Base-by-base conservation (phyloP, 225 moss, liverwort and hornwort species). In the Asterella californica region DNA sequence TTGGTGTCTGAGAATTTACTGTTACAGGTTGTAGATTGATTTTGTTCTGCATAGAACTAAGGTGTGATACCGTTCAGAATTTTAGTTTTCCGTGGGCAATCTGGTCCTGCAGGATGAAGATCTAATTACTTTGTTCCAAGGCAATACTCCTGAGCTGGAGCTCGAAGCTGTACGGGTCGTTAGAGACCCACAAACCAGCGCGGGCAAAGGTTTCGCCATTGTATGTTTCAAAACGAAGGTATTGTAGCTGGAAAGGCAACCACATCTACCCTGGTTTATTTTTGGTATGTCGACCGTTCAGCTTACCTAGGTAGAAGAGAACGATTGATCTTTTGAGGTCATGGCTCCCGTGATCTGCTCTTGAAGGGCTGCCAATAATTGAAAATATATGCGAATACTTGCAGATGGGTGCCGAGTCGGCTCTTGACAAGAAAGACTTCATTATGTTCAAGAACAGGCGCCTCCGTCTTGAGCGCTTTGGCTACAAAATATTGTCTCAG, bases 181-280 rank as follows among this genome's bases (percentile, higher is more conserved):
- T 70, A 93, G 95, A 84, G 99, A 99, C 73, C 88, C 93, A 15
- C 87, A 90, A 83, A 99, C 99, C 38, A 95, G 99, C 83, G 89
- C 90, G 34, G 87, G 99, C 74, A 99, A 99, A 90, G 99, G 99
- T 29, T 92, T 95, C 80, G 93, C 86, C n/a, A 93, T 91, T 83
- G 88, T 95, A 52, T 93, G 92, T 81, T 99, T 95, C 62, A 94
- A 95, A 85, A 88, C 92, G 18, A 91, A 95, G 91, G 97, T 94
- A 80, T 66, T 12, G 15, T 34, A 3, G 48, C 49, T 27, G n/a
- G 0, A 59, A 70, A 5, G 19, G 17, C 19, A 2, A 2, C 19
- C n/a, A 17, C 6, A 30, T 17, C 30, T 7, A 9, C 5, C 48
- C 24, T 74, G 73, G 48, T 38, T 61, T 21, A 25, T 45, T 11